Conservation (phyloP, 805 yeast species). For the Brettanomyces nanus region DNA sequence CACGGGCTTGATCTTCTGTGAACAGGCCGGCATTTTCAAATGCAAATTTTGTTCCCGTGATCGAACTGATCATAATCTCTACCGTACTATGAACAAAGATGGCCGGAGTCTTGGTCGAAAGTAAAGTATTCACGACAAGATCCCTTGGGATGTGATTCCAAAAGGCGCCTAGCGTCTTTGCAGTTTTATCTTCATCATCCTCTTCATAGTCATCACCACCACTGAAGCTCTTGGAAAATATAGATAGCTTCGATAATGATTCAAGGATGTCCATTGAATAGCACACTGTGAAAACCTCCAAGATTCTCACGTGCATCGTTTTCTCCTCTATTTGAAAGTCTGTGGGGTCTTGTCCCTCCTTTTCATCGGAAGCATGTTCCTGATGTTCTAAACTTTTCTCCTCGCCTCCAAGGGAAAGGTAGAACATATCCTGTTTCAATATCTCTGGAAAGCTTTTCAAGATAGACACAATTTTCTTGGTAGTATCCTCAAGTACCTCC, state of each 20-base stretch:
- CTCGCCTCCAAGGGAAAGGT: constrained; percentile 12
- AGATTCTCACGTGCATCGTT: constrained; percentile 36
- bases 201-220: constrained; percentile 15
- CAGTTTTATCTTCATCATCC: not conserved
- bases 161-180: constrained; percentile 17
- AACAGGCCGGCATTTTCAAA: constrained; percentile 14
- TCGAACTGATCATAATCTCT: constrained; percentile 42
- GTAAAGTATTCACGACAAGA: constrained; percentile 29
- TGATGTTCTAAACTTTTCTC: constrained; percentile 6
- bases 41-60: constrained; percentile 26
- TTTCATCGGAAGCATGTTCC: constrained; percentile 9
- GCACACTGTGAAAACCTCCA: constrained; percentile 43
- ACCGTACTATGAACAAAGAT: constrained; percentile 43
- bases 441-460: constrained; percentile 17
- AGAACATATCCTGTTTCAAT: constrained; percentile 22
- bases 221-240: constrained; percentile 14
- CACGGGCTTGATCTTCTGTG: constrained; percentile 3
- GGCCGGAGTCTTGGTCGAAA: constrained; percentile 46
- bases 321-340: constrained; percentile 19
- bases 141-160: constrained; percentile 26
- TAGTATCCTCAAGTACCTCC: constrained; percentile 26
- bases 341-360: constrained; percentile 10
- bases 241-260: constrained; percentile 26
- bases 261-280: constrained; percentile 54
- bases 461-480: constrained; percentile 21